These are phyloP conservation scores for Yarrowia deformans DNA, from an alignment of 805 yeast genomes.

Conservation along the genomic window DNA sequence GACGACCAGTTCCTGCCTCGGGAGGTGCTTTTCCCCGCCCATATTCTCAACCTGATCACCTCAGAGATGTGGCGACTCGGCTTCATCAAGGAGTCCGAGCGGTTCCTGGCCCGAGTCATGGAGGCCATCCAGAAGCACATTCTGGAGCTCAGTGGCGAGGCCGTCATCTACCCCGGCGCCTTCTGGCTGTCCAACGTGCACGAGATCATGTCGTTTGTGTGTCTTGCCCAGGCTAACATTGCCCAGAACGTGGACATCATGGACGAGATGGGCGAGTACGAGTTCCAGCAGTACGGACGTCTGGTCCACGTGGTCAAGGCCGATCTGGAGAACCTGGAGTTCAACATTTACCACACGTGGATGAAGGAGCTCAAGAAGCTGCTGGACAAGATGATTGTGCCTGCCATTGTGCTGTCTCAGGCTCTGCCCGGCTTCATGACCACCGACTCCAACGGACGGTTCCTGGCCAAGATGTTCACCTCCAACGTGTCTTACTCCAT, in stretches of 20 bases:
- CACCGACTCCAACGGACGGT: constrained; percentile 74
- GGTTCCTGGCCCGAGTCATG: constrained; percentile 86
- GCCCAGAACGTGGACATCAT: constrained; percentile 80
- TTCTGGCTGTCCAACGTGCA: constrained; percentile 98
- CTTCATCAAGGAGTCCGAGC: constrained; percentile 88
- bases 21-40: constrained; percentile 94
- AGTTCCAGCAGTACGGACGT: constrained; percentile 86
- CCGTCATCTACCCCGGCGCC: constrained; percentile 88
- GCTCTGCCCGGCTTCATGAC: constrained; percentile 95
- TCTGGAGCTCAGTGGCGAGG: constrained; percentile 79
- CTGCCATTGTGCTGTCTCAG: constrained; percentile 95
- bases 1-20: constrained; percentile 76
- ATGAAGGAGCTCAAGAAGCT: constrained; percentile 92
- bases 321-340: constrained; percentile 91
- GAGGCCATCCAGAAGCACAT: constrained; percentile 87
- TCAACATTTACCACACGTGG: constrained; percentile 96
- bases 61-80: constrained; percentile 99
- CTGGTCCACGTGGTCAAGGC: constrained; percentile 90
- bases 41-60: constrained; percentile 87
- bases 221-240: constrained; percentile 92
- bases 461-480: constrained; percentile 81
- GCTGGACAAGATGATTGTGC: constrained; percentile 86
- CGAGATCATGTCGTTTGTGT: constrained; percentile 91
- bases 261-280: constrained; percentile 86
- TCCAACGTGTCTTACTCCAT: constrained; percentile 74